These are phyloP conservation scores for Paecilomyces formosus DNA, from an alignment of 2,329 filamentous ascomycete genomes.

Conservation along the genomic window DNA sequence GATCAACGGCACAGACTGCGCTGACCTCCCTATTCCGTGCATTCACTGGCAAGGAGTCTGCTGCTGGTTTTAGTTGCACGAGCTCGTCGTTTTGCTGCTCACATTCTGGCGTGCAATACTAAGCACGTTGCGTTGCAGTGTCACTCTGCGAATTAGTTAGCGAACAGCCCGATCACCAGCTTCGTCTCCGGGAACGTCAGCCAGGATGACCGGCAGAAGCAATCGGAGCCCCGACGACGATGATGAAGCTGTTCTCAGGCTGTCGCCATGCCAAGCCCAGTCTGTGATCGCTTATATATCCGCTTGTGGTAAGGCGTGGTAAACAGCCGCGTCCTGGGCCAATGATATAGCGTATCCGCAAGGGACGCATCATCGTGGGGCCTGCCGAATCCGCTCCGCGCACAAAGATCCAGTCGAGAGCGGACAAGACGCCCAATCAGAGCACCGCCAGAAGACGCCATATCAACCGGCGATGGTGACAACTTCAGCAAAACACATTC, in stretches of 20 bases:
- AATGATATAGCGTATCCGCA: background rate
- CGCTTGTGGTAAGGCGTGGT: background rate
- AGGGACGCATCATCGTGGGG: background rate
- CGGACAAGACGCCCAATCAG: slow-evolving; percentile 26
- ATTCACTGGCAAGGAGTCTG: too few relatives aligned
- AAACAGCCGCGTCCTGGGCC: background rate
- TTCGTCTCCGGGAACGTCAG: too few relatives aligned
- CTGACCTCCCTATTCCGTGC: too few relatives aligned
- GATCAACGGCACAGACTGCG: background rate
- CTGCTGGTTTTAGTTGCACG: too few relatives aligned
- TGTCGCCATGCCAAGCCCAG: background rate
- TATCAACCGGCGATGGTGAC: slow-evolving; percentile 24
- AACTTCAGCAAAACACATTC: slow-evolving; percentile 7
- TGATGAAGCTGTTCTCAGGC: background rate
- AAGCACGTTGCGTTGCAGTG: background rate
- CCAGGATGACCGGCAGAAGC: background rate
- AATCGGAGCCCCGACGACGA: background rate
- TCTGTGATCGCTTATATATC: background rate
- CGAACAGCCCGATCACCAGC: too few relatives aligned
- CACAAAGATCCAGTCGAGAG: slow-evolving; percentile 4
- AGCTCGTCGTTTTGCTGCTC: too few relatives aligned
- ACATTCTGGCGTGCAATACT: too few relatives aligned
- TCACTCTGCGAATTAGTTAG: too few relatives aligned
- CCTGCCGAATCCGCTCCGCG: slow-evolving; percentile 1
- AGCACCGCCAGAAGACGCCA: slow-evolving; percentile 21